These are phyloP conservation scores for Zelonia costaricensis DNA, from an alignment of 208 protist genomes.

Conservation along the genomic window DNA sequence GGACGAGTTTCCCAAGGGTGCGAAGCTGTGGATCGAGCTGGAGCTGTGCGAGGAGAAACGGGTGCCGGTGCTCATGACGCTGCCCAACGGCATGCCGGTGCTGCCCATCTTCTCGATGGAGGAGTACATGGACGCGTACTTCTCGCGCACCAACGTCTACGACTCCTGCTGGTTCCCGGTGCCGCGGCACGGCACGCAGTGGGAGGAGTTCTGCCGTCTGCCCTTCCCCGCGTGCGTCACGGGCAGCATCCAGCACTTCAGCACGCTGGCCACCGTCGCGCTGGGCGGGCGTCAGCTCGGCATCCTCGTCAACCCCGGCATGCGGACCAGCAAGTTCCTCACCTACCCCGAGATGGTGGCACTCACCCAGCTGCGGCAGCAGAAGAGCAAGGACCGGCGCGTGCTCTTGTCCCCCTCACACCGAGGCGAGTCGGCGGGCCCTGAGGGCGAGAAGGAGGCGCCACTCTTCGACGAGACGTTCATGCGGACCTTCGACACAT, in stretches of 20 bases:
- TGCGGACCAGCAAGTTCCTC: constrained; percentile 87
- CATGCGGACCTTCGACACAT: constrained; percentile 69
- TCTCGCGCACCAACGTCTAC: constrained; percentile 63
- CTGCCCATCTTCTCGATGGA: constrained; percentile 89
- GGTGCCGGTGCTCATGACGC: constrained; percentile 58
- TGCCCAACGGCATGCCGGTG: constrained; percentile 85
- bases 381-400: constrained; percentile 43
- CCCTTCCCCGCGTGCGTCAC: constrained; percentile 81
- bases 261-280: constrained; percentile 75
- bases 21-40: constrained; percentile 88
- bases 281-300: constrained; percentile 29
- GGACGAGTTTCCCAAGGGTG: constrained; percentile 78
- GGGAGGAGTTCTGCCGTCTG: constrained; percentile 79
- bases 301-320: constrained; percentile 80
- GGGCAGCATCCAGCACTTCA: constrained; percentile 68
- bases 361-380: constrained; percentile 47
- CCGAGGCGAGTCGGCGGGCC: background rate
- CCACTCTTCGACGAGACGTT: constrained; percentile 59
- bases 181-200: constrained; percentile 73
- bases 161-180: constrained; percentile 88
- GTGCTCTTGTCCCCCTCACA: constrained; percentile 3
- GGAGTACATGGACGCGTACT: constrained; percentile 87
- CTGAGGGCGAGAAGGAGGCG: background rate
- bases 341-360: constrained; percentile 90
- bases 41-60: constrained; percentile 83